These are phyloP conservation scores for Ascochyta clinopodiicola DNA, from an alignment of 2,329 filamentous ascomycete genomes.

Conservation along the genomic window DNA sequence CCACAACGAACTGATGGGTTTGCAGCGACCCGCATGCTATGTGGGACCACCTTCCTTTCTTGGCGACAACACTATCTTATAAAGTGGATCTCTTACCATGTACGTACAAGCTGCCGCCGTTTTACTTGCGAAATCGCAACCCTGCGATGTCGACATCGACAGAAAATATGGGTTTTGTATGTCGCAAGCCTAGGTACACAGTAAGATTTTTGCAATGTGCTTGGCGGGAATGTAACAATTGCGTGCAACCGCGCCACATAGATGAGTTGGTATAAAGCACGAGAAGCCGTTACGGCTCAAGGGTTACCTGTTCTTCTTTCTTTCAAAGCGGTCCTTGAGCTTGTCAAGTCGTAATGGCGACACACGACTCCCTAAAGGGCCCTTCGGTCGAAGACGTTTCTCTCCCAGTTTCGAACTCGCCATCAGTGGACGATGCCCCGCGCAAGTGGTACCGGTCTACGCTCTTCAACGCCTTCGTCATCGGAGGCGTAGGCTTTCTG, in stretches of 20 bases:
- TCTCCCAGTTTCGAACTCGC: slow-evolving; percentile 13
- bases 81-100: slow-evolving; percentile 8
- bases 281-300: background rate
- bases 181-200: background rate
- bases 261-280: background rate
- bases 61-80: background rate
- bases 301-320: background rate
- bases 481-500: slow-evolving; percentile 61
- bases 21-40: slow-evolving; percentile 7
- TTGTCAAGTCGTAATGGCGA: slow-evolving; percentile 12
- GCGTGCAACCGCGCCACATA: background rate
- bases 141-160: slow-evolving; percentile 23
- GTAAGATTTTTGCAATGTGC: background rate
- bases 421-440: slow-evolving; percentile 9
- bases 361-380: slow-evolving; percentile 12
- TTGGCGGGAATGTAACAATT: slow-evolving; percentile 17
- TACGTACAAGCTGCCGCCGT: slow-evolving; percentile 10
- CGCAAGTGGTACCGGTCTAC: slow-evolving; percentile 58
- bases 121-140: slow-evolving; percentile 18
- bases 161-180: slow-evolving; percentile 10
- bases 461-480: slow-evolving; percentile 62
- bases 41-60: slow-evolving; percentile 14
- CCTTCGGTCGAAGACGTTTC: slow-evolving; percentile 20
- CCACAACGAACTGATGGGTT: slow-evolving; percentile 1
- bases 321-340: background rate